Evolutionary conservation across 1,284 basidiomycete species (phyloP).

Genomic region (Ustilago loliicola): DNA sequence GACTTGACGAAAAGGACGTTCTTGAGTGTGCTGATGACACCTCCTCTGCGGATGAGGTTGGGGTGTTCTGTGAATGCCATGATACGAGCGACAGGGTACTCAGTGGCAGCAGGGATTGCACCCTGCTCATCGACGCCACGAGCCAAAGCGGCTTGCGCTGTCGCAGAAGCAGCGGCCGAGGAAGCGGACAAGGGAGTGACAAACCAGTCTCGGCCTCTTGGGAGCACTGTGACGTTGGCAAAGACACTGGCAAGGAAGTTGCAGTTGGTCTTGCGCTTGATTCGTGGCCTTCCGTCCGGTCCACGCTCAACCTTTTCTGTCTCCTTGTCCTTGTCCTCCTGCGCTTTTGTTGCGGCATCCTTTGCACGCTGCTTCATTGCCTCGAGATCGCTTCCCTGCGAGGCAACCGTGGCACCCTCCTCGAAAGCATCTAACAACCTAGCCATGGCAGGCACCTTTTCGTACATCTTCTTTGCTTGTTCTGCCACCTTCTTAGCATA

Average conservation of each 20-base stretch:
- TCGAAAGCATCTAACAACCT: slow-evolving; percentile 68
- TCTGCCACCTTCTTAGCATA: slow-evolving; percentile 53
- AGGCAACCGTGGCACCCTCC: slow-evolving; percentile 66
- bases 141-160: slow-evolving; percentile 52
- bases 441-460: slow-evolving; percentile 64
- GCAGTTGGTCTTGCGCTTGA: slow-evolving; percentile 68
- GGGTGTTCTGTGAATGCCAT: slow-evolving; percentile 69
- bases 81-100: slow-evolving; percentile 67
- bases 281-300: slow-evolving; percentile 53
- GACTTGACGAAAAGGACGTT: slow-evolving; percentile 68
- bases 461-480: slow-evolving; percentile 56
- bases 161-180: slow-evolving; percentile 45
- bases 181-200: slow-evolving; percentile 59
- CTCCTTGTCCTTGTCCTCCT: slow-evolving; percentile 36
- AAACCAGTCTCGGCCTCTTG: slow-evolving; percentile 67
- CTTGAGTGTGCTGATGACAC: slow-evolving; percentile 68
- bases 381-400: slow-evolving; percentile 56
- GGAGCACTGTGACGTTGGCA: slow-evolving; percentile 67
- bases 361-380: slow-evolving; percentile 63
- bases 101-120: slow-evolving; percentile 40
- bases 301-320: slow-evolving; percentile 52
- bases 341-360: slow-evolving; percentile 48
- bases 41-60: slow-evolving; percentile 67
- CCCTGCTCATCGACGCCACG: slow-evolving; percentile 40
- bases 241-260: slow-evolving; percentile 70